Percentiles rank a stretch among this genome's conserved stretches.
phyloP scores from a whole-genome alignment of 768 basidiomycete genomes.

The Crassisporium funariophilum region DNA sequence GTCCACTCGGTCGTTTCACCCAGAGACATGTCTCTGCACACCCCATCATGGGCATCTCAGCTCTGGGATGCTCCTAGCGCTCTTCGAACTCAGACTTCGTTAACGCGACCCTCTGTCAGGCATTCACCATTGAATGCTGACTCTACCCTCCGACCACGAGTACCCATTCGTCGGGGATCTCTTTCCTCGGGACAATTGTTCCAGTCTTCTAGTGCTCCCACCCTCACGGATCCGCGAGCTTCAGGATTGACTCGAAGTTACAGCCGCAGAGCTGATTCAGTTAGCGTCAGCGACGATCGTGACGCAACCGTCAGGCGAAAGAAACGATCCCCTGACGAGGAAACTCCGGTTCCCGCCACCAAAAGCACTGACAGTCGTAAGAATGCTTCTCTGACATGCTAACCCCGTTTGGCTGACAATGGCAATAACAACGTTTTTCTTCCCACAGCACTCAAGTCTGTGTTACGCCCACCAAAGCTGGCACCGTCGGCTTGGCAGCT shows the following conservation, averaged over 20 bases:
- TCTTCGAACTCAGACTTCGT: slow-evolving; percentile 44
- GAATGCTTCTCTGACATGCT: slow-evolving; percentile 25
- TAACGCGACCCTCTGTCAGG: slow-evolving; percentile 43
- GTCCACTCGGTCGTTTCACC: slow-evolving; percentile 60
- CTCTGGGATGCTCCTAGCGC: slow-evolving; percentile 59
- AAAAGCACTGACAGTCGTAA: slow-evolving; percentile 50
- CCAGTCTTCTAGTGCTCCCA: slow-evolving; percentile 73
- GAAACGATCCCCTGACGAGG: slow-evolving; percentile 45
- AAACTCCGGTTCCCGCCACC: slow-evolving; percentile 27
- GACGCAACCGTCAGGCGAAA: slow-evolving; percentile 77
- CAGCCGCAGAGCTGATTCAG: slow-evolving; percentile 69
- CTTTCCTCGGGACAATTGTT: slow-evolving; percentile 58
- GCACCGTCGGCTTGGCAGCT: slow-evolving; percentile 96
- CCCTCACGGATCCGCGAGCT: slow-evolving; percentile 47
- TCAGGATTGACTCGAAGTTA: slow-evolving; percentile 59
- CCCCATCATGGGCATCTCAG: slow-evolving; percentile 69
- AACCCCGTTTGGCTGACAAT: slow-evolving; percentile 19
- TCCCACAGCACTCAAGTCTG: slow-evolving; percentile 66
- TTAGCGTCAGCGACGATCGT: slow-evolving; percentile 57
- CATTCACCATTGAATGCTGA: slow-evolving; percentile 49
- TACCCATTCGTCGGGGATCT: slow-evolving; percentile 47
- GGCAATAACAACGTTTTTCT: slow-evolving; percentile 7
- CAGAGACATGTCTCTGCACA: slow-evolving; percentile 55
- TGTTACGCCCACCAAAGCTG: slow-evolving; percentile 84
- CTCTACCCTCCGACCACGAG: slow-evolving; percentile 38